A percentile compares a stretch with the other conserved stretches of the same genome.
Conservation (phyloP, 2,329 filamentous ascomycete species). For the Cercospora sojina region DNA sequence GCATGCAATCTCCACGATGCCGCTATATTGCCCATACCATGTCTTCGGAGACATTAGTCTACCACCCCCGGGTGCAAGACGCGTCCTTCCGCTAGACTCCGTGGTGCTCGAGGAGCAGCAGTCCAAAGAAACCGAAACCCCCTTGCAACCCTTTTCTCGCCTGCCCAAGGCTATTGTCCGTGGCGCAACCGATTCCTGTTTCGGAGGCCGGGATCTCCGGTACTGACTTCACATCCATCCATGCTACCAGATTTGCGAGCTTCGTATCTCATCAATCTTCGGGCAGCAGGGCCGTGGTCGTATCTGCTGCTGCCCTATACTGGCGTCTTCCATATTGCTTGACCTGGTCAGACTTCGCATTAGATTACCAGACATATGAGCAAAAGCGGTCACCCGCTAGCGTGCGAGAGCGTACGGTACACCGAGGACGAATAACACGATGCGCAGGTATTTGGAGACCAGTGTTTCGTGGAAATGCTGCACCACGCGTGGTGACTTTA, state of each 20-base stretch:
- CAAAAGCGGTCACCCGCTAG: conserved; percentile 9
- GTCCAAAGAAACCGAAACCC: neutral
- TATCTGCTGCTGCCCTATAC: neutral
- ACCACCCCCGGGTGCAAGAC: neutral
- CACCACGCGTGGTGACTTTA: neutral
- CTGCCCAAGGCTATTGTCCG: neutral
- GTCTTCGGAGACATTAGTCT: conserved; percentile 4
- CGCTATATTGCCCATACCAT: conserved; percentile 9
- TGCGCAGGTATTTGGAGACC: neutral
- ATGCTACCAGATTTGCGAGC: neutral
- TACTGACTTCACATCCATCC: neutral
- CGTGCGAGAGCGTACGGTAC: neutral
- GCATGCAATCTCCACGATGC: conserved; percentile 5
- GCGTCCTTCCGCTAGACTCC: conserved; percentile 5
- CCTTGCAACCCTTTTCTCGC: neutral
- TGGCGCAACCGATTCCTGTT: conserved; percentile 2
- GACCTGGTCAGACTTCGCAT: conserved; percentile 4
- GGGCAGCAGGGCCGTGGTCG: neutral
- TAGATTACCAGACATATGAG: conserved; percentile 11
- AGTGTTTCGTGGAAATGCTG: neutral
- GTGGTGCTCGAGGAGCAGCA: neutral
- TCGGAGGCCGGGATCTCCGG: neutral
- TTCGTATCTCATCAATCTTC: neutral
- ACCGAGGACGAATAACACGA: neutral
- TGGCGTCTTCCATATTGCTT: neutral